These are phyloP conservation scores for Rhodotorula sp. DNA, from an alignment of 1,284 basidiomycete species.

Conservation along the genomic window DNA sequence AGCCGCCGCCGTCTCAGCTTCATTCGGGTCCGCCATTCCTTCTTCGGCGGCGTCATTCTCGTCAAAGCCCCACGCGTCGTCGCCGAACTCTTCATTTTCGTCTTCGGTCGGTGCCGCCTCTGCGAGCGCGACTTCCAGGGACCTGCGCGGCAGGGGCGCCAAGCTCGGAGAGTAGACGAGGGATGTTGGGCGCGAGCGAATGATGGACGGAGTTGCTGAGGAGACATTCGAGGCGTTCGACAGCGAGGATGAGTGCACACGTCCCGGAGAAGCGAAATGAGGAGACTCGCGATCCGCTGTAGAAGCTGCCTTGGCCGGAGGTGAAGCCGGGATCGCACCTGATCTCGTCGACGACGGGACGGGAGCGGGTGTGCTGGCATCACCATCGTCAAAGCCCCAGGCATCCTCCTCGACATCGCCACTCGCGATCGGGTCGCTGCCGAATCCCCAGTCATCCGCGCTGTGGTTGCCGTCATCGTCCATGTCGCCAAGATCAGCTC, in stretches of 20 bases:
- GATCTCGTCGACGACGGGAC: background rate
- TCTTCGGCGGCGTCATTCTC: no score
- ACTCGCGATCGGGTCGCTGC: slow-evolving; percentile 1
- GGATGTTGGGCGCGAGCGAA: slow-evolving; percentile 20
- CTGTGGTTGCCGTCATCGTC: slow-evolving; percentile 27
- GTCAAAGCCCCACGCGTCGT: slow-evolving; percentile 30
- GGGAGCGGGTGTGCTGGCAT: background rate
- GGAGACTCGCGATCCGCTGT: no score
- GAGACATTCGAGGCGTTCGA: slow-evolving; percentile 13
- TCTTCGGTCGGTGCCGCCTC: background rate
- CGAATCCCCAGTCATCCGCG: slow-evolving; percentile 33
- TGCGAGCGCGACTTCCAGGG: background rate
- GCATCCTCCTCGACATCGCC: slow-evolving; percentile 19
- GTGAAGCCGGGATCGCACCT: background rate
- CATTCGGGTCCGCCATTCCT: no score
- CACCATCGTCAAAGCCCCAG: slow-evolving; percentile 28
- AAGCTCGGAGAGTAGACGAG: slow-evolving; percentile 16
- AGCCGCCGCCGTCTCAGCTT: no score
- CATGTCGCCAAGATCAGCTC: slow-evolving; percentile 29
- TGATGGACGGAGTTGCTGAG: slow-evolving; percentile 8
- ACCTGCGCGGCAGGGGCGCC: background rate
- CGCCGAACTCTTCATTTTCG: slow-evolving; percentile 1
- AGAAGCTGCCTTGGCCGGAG: background rate
- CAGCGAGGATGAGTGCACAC: slow-evolving; percentile 11
- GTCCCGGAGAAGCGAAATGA: no score